A percentile compares a stretch with the other conserved stretches of the same genome.
Conservation (phyloP, 805 yeast genomes). For the Millerozyma acaciae region DNA sequence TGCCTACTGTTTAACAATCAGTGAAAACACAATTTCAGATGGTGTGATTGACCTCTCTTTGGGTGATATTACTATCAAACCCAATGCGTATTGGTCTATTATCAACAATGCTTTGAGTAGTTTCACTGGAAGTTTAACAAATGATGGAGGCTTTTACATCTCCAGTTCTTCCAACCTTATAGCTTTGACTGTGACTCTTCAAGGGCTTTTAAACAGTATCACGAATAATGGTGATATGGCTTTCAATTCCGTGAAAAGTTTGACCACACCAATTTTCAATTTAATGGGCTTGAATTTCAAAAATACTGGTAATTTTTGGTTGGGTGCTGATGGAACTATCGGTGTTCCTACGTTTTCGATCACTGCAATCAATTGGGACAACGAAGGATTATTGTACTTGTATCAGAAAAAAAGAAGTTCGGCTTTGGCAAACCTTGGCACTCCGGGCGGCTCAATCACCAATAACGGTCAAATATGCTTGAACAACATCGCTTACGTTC, state of each 20-base stretch:
- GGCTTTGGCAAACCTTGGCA: slow-evolving; percentile 15
- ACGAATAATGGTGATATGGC: slow-evolving; percentile 18
- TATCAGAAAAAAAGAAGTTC: slow-evolving; percentile 8
- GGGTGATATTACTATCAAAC: slow-evolving; percentile 17
- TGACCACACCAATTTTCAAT: slow-evolving; percentile 14
- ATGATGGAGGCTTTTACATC: slow-evolving; percentile 22
- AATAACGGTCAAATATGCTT: slow-evolving; percentile 28
- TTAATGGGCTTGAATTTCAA: slow-evolving; percentile 14
- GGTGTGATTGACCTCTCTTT: slow-evolving; percentile 16
- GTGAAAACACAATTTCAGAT: slow-evolving; percentile 13
- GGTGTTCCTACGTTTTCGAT: slow-evolving; percentile 8
- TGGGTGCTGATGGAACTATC: slow-evolving; percentile 18
- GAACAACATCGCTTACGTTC: slow-evolving; percentile 18
- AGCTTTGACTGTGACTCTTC: slow-evolving; percentile 15
- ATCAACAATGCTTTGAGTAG: slow-evolving; percentile 18
- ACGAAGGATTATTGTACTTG: slow-evolving; percentile 17
- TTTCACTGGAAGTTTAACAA: slow-evolving; percentile 19
- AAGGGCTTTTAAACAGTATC: slow-evolving; percentile 11
- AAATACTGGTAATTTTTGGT: slow-evolving; percentile 23
- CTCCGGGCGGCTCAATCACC: slow-evolving; percentile 10
- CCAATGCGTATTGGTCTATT: slow-evolving; percentile 25
- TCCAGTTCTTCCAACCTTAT: slow-evolving; percentile 11
- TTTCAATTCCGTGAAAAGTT: slow-evolving; percentile 18
- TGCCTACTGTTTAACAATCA: too few relatives aligned
- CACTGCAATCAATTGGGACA: slow-evolving; percentile 13